Evolutionary conservation across 2,329 filamentous ascomycete genomes (phyloP).

Genomic region (Chalaropsis ovoidea): DNA sequence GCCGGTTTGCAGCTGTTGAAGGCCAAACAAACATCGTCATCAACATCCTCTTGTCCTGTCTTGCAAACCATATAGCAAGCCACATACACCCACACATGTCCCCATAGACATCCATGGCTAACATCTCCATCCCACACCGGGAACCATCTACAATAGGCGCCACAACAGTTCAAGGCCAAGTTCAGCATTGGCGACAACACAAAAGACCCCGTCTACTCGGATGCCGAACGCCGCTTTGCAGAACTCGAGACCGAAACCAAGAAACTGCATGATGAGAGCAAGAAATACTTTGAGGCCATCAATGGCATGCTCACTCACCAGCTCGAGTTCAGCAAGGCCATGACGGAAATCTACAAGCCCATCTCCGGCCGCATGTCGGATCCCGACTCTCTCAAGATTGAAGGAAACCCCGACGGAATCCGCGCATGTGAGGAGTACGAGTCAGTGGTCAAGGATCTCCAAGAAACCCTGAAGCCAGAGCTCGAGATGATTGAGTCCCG

Average conservation of each 20-base stretch:
- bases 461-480: slow-evolving; percentile 79
- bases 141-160: slow-evolving; percentile 46
- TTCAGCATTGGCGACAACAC: slow-evolving; percentile 95
- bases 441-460: slow-evolving; percentile 74
- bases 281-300: slow-evolving; percentile 96
- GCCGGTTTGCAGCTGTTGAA: neutral
- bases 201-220: slow-evolving; percentile 88
- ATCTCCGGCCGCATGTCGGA: slow-evolving; percentile 94
- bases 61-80: neutral
- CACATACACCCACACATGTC: neutral
- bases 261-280: slow-evolving; percentile 90
- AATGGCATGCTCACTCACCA: slow-evolving; percentile 96
- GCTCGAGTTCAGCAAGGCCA: slow-evolving; percentile 94
- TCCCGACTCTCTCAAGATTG: slow-evolving; percentile 66
- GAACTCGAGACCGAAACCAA: slow-evolving; percentile 95
- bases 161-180: slow-evolving; percentile 79
- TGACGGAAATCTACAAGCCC: slow-evolving; percentile 94
- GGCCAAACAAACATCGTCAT: neutral
- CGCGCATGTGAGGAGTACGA: slow-evolving; percentile 95
- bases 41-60: neutral
- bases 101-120: slow-evolving; percentile 22
- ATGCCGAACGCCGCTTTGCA: slow-evolving; percentile 85
- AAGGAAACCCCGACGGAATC: slow-evolving; percentile 89
- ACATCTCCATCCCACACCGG: neutral
- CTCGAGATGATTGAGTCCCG: slow-evolving; percentile 94